Conservation (phyloP, 768 basidiomycete genomes). For the Phanerochaete carnosa region DNA sequence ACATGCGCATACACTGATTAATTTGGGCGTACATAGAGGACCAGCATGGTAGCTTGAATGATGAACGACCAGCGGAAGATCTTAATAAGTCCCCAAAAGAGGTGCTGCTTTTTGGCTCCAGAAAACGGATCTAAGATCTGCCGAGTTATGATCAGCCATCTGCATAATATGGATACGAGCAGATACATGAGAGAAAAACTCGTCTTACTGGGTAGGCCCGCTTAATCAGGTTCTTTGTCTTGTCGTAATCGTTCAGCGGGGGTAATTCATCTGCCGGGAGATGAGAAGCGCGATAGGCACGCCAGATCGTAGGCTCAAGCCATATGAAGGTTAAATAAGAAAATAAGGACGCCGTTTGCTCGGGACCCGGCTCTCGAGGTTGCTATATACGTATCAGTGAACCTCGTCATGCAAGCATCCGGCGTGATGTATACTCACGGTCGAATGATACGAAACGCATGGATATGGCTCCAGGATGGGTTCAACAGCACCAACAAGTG, state of each 20-base stretch:
- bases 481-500: constrained; percentile 25
- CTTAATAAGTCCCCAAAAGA: constrained; percentile 25
- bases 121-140: constrained; percentile 22
- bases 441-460: constrained; percentile 1
- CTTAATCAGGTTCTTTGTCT: constrained; percentile 27
- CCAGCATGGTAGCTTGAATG: not conserved
- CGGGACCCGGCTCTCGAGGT: constrained; percentile 15
- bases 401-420: not conserved
- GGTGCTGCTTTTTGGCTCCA: constrained; percentile 11
- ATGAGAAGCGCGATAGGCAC: constrained; percentile 37
- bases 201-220: constrained; percentile 29
- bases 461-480: constrained; percentile 10
- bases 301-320: constrained; percentile 46
- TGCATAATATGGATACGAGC: not conserved
- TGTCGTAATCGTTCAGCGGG: constrained; percentile 43
- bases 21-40: constrained; percentile 13
- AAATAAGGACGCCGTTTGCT: constrained; percentile 23
- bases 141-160: not conserved
- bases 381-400: constrained; percentile 8
- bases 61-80: constrained; percentile 15
- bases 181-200: too few species aligned
- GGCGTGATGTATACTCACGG: not conserved
- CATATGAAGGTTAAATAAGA: constrained; percentile 42
- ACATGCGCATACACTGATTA: constrained; percentile 5
- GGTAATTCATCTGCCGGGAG: constrained; percentile 40